Evolutionary conservation across 2,329 filamentous ascomycete genomes (phyloP).

Genomic region (Aspergillus fijiensis): DNA sequence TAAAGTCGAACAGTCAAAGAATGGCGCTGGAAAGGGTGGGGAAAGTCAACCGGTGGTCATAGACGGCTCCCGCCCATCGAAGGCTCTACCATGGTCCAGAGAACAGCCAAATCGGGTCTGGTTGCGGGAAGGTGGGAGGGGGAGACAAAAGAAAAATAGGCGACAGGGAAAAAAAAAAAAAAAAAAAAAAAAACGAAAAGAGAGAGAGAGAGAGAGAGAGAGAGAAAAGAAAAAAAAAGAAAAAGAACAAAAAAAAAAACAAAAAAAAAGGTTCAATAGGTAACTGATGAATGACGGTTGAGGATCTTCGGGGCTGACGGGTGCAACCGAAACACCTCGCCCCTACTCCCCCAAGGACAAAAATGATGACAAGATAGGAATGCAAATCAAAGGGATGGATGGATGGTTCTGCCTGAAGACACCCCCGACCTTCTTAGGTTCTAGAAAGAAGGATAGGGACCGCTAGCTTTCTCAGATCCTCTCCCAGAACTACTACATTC

Average conservation of each 20-base stretch:
- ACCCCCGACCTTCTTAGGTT: neutral
- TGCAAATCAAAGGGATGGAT: slow-evolving; percentile 7
- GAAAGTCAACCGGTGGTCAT: slow-evolving; percentile 12
- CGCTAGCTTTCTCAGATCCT: too few species aligned
- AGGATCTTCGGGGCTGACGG: slow-evolving; percentile 8
- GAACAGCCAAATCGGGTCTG: slow-evolving; percentile 20
- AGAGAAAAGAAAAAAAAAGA: neutral
- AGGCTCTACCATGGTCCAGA: slow-evolving; percentile 8
- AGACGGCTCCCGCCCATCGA: slow-evolving; percentile 17
- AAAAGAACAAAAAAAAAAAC: slow-evolving; percentile 2
- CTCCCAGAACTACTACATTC: too few species aligned
- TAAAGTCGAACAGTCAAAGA: neutral
- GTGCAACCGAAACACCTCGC: slow-evolving; percentile 7
- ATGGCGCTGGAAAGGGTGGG: slow-evolving; percentile 2
- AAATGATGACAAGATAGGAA: slow-evolving; percentile 4
- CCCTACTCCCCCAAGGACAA: neutral
- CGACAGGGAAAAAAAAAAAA: neutral
- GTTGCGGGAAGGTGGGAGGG: slow-evolving; percentile 17
- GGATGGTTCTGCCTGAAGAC: neutral
- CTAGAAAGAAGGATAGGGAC: neutral
- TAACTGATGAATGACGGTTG: neutral
- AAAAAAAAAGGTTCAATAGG: neutral
- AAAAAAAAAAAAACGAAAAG: neutral
- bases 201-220: neutral
- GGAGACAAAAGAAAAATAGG: slow-evolving; percentile 11